Evolutionary conservation across 352 stramenopile genomes (phyloP).

Genomic region (Globisporangium middletonii): DNA sequence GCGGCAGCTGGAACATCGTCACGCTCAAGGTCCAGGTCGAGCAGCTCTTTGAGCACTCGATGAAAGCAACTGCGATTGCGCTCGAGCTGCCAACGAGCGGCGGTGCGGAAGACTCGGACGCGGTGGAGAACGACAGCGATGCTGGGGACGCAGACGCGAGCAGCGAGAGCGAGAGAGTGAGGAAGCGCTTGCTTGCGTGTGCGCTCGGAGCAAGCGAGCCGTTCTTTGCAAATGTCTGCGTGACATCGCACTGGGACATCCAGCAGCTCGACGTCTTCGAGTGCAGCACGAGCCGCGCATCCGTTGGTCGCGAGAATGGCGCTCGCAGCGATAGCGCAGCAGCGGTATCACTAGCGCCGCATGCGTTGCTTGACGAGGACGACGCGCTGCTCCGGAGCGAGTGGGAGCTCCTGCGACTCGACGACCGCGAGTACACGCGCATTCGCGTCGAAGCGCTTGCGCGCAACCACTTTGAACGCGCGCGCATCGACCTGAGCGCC

Average conservation of each 20-base stretch:
- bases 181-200: not conserved
- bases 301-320: not conserved
- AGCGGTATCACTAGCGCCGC: not conserved
- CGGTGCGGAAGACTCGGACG: too few species aligned
- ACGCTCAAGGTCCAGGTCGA: conserved; percentile 16
- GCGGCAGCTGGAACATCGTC: conserved; percentile 3
- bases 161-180: not conserved
- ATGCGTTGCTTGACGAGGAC: conserved; percentile 12
- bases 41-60: conserved; percentile 5
- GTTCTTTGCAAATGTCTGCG: conserved; percentile 2
- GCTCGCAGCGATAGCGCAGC: not conserved
- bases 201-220: not conserved
- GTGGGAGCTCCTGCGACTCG: conserved; percentile 29
- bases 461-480: conserved; percentile 27
- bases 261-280: conserved; percentile 11
- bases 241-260: conserved; percentile 14
- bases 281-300: not conserved
- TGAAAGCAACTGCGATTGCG: conserved; percentile 3
- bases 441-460: conserved; percentile 29
- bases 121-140: not conserved
- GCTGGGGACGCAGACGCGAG: not conserved
- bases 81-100: too few species aligned
- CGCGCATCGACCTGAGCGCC: conserved; percentile 22
- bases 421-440: conserved; percentile 29
- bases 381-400: conserved; percentile 32